Evolutionary conservation across 1,284 basidiomycete genomes (phyloP), one percentile per base, ranked within the genome.

Genomic region (Boletellus deceptivus): DNA sequence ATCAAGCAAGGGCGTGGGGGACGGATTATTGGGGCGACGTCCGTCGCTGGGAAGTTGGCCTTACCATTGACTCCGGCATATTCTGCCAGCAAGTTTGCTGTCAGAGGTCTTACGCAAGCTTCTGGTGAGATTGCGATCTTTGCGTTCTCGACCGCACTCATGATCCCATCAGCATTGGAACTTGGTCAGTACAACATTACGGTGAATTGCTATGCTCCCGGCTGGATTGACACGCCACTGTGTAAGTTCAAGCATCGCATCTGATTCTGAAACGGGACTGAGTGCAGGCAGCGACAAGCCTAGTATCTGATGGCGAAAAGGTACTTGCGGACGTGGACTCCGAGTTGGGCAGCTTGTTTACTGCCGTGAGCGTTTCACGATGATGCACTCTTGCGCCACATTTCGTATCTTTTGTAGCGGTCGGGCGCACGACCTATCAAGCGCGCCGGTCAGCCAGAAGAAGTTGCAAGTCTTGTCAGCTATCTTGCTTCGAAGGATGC

Each of bases 1-100:
- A 66, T 72, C 48, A 50, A 59, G 40, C 70, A 71, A 55, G 70
- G 68, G 25, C 57, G 55, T 11, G 71, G 70, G 3, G 71, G 73
- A 9, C 46, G 66, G 22, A 65, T 74, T 7, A 65, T 74, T 7
- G 70, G 65, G 11, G 58, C 63, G 18, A 63, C 59, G 9, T 69
- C 64, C 4, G 11, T 49, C 3, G 29, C 45, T 3, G 67, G 64
- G 3, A 59, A 58, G 41, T 18, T 40, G 13, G 20, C 25, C 29
- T 7, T 16, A 48, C 8, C 39, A 16, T 3, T 40, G 4, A 0
- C 3, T 7, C 10, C 37, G 13, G 47, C 51, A 13, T 65, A 67
- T 51, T 50, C 24, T 8, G 58, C 68, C 10, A 65, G 57, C 50
- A 70, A 70, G 42, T 69, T 68, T 39, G 67, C 69, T 7, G 20